phyloP scores from a whole-genome alignment of 148 eudicot genomes.

The Rhododendron vialii region DNA sequence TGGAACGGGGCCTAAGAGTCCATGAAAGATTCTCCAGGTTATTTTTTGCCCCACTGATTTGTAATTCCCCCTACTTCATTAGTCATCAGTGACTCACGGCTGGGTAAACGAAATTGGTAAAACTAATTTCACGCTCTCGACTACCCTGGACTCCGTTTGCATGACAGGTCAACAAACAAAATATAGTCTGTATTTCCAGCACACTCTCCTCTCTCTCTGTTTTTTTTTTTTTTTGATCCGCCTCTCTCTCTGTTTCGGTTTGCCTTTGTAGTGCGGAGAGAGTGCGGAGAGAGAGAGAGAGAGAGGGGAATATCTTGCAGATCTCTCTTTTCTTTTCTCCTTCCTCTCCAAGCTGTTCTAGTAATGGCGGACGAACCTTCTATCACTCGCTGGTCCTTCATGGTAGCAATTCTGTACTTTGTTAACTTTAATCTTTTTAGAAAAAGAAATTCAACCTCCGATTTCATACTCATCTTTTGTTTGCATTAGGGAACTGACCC shows the following conservation, averaged over 20 bases:
- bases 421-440: slow-evolving; percentile 3
- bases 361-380: slow-evolving; percentile 63
- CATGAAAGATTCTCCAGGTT: no score
- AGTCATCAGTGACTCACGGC: no score
- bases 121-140: no score
- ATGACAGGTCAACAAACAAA: neutral
- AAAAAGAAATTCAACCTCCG: neutral
- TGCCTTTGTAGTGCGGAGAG: neutral
- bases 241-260: neutral
- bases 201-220: neutral
- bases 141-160: neutral
- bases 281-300: neutral
- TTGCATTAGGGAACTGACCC: neutral
- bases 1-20: no score
- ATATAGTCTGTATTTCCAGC: neutral
- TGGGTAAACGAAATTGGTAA: no score
- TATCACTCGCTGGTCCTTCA: slow-evolving; percentile 71
- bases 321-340: slow-evolving; percentile 8
- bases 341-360: neutral
- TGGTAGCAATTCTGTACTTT: slow-evolving; percentile 29
- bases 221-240: no score
- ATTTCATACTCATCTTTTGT: neutral
- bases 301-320: neutral
- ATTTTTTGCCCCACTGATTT: no score
- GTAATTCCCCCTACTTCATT: no score